Evolutionary conservation across 345 rosid genomes (phyloP).

Genomic region (Anacardium occidentale): DNA sequence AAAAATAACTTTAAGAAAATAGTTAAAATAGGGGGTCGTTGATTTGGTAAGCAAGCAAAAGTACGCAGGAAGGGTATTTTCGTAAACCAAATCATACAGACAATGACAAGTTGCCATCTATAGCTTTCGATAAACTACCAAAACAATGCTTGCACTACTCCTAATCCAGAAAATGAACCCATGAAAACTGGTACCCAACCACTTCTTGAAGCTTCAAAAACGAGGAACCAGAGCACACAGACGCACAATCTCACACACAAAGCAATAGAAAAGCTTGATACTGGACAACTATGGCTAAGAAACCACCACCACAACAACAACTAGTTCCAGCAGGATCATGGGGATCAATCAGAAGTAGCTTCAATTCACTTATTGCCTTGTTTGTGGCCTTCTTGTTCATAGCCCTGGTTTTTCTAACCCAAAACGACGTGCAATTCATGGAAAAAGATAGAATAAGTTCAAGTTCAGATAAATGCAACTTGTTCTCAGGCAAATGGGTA

Average conservation of each 20-base stretch:
- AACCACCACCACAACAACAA: constrained; percentile 27
- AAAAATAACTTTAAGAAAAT: too few relatives aligned
- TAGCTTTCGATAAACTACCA: constrained; percentile 38
- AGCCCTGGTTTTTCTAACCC: constrained; percentile 45
- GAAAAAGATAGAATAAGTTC: not conserved
- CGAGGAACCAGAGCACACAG: not conserved
- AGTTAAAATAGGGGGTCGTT: too few relatives aligned
- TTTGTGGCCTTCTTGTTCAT: constrained; percentile 63
- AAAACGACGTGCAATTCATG: constrained; percentile 24
- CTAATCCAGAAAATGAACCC: constrained; percentile 15
- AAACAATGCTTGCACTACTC: constrained; percentile 16
- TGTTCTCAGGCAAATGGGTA: constrained; percentile 81
- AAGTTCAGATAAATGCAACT: constrained; percentile 41
- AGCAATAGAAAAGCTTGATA: not conserved
- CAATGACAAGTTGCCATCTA: not conserved
- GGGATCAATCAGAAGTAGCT: constrained; percentile 48
- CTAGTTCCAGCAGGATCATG: constrained; percentile 27
- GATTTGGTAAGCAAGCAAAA: too few relatives aligned
- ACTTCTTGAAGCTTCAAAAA: constrained; percentile 29
- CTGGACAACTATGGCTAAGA: constrained; percentile 38
- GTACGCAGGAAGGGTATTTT: constrained; percentile 19
- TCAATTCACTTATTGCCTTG: constrained; percentile 62
- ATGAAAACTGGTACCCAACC: constrained; percentile 23
- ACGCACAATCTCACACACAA: not conserved
- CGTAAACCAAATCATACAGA: constrained; percentile 8